Conservation (phyloP, 2,329 filamentous ascomycete genomes). For the Metarhizium humberi region DNA sequence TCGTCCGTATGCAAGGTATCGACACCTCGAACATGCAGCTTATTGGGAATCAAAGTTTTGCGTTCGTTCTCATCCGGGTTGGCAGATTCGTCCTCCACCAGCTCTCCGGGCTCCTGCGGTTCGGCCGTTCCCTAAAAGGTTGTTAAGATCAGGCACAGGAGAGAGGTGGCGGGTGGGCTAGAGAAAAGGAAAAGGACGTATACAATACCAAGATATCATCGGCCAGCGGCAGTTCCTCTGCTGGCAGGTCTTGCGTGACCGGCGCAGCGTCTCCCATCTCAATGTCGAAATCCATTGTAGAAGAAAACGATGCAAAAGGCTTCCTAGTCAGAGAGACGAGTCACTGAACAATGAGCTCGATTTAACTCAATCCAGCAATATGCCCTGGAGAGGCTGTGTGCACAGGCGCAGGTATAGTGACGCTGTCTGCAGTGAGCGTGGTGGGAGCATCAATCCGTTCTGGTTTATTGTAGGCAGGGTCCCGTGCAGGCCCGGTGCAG, state of each 20-base stretch:
- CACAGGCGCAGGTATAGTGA: too few species aligned
- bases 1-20: conserved; percentile 73
- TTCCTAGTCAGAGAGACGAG: neutral
- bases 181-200: neutral
- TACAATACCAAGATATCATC: conserved; percentile 27
- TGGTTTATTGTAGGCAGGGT: too few species aligned
- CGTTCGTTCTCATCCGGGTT: conserved; percentile 12
- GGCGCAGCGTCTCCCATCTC: conserved; percentile 59
- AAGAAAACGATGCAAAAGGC: neutral
- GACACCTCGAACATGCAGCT: conserved; percentile 77
- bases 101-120: conserved; percentile 28
- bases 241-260: conserved; percentile 17
- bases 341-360: neutral
- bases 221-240: conserved; percentile 17
- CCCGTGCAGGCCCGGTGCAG: too few species aligned
- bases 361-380: neutral
- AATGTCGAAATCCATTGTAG: conserved; percentile 56
- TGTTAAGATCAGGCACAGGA: conserved; percentile 8
- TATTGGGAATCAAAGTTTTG: conserved; percentile 32
- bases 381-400: too few species aligned
- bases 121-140: conserved; percentile 23
- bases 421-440: too few species aligned
- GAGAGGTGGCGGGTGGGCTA: neutral
- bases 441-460: too few species aligned
- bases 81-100: conserved; percentile 23